Evolutionary conservation across 192 early-diverging fungal species (phyloP), one percentile per base, ranked within the genome.

Genomic region (Podila horticola): DNA sequence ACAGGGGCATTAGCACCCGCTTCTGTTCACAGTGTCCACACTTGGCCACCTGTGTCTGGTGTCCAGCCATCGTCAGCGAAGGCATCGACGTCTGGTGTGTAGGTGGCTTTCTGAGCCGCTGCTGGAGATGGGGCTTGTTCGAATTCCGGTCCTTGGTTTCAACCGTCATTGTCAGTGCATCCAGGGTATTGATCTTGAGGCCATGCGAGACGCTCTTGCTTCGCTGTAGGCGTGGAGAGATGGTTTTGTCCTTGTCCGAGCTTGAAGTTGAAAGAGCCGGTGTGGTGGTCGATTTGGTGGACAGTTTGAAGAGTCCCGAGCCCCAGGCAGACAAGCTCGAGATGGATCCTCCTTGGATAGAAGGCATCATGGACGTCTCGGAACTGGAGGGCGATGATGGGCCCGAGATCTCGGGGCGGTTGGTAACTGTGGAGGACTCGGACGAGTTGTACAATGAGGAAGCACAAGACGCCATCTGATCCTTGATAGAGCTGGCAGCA

Each of bases 1-100:
- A 81, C 31, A 81, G 41, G 0, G 77, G 77, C 71, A 81, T 73
- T 71, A 72, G 38, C 10, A 69, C 61, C n/a, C 67, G 51, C 48
- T 38, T 41, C 57, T 73, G 60, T 22, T 66, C 71, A 49, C 77
- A 81, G 30, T 81, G 62, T 7, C 71, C 71, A 55, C 77, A 81
- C 49, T 69, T 58, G 48, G 65, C 71, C 5, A 55, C 55, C 41
- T 69, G 49, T 17, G 67, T 64, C 33, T 81, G 70, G 38, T 81
- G 77, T 10, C 52, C 77, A 8, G 58, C 34, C 77, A 81, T 81
- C 3, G 77, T 73, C 57, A 81, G 24, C 5, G 52, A 36, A 28
- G 41, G 38, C 6, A n/a, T 26, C 31, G 62, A 20, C 5, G 19
- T 4, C 34, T 63, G 20, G 10, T 24, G 41, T 2, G 30, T 19